Evolutionary conservation across 352 stramenopile genomes (phyloP).

Genomic region (Phytopythium oedochilum): DNA sequence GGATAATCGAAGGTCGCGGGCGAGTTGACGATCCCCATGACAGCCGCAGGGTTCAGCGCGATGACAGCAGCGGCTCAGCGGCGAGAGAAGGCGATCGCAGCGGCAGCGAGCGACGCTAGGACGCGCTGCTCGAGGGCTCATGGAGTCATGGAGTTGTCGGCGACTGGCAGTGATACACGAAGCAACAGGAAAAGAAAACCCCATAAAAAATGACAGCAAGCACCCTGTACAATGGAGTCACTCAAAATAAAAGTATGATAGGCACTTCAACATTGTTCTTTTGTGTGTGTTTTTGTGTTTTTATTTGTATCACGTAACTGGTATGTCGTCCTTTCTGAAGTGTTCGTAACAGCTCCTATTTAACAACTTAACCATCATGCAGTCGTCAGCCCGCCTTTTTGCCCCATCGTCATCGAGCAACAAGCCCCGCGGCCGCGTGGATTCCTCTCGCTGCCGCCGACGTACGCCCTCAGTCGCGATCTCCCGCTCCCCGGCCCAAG

Average conservation of each 20-base stretch:
- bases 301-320: not conserved
- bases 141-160: too few relatives aligned
- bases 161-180: not conserved
- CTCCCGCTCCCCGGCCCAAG: too few relatives aligned
- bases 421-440: too few relatives aligned
- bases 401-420: not conserved
- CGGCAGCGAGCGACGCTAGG: too few relatives aligned
- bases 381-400: not conserved
- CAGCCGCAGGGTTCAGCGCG: too few relatives aligned
- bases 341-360: not conserved
- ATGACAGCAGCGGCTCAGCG: too few relatives aligned
- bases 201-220: not conserved
- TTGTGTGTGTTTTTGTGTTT: not conserved
- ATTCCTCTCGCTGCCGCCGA: too few relatives aligned
- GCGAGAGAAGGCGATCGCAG: too few relatives aligned
- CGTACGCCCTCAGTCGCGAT: not conserved
- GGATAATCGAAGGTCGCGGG: slow-evolving; percentile 78
- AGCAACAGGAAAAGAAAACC: not conserved
- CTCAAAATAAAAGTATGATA: not conserved
- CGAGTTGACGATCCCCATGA: not conserved
- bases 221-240: not conserved
- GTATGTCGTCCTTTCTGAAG: not conserved
- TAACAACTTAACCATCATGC: not conserved
- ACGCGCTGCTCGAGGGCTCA: too few relatives aligned
- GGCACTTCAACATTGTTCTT: not conserved